phyloP scores from a whole-genome alignment of 2,329 filamentous ascomycete genomes.

The Microdochium paspali region DNA sequence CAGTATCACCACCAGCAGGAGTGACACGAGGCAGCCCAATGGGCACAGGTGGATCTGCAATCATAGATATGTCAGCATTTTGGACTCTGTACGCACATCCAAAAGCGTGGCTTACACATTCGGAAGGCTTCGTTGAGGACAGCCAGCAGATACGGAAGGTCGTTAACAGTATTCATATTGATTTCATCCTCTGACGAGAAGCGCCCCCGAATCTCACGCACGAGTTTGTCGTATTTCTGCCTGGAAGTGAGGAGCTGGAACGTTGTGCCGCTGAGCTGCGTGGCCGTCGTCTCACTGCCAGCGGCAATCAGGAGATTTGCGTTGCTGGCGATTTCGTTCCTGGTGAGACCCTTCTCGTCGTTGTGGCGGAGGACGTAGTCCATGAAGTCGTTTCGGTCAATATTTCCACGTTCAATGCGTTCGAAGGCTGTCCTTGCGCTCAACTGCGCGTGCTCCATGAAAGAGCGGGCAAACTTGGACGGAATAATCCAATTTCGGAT shows the following conservation, averaged over 20 bases:
- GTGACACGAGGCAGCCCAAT: neutral
- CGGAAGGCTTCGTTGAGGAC: slow-evolving; percentile 20
- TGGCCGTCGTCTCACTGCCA: slow-evolving; percentile 41
- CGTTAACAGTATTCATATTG: slow-evolving; percentile 10
- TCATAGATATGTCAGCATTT: too few species aligned
- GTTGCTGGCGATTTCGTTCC: slow-evolving; percentile 12
- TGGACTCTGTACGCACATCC: neutral
- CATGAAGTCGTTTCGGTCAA: neutral
- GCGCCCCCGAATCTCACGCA: slow-evolving; percentile 23
- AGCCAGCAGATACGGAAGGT: slow-evolving; percentile 17
- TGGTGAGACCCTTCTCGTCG: slow-evolving; percentile 5
- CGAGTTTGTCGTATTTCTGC: slow-evolving; percentile 21
- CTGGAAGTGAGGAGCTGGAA: slow-evolving; percentile 30
- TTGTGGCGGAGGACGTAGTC: neutral
- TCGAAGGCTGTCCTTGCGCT: neutral
- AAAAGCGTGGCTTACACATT: slow-evolving; percentile 6
- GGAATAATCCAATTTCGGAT: slow-evolving; percentile 2
- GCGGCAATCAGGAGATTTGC: slow-evolving; percentile 28
- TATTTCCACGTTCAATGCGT: neutral
- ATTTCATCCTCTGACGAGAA: slow-evolving; percentile 24
- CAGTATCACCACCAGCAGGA: neutral
- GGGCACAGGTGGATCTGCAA: neutral
- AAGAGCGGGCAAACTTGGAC: neutral
- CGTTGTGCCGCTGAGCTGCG: slow-evolving; percentile 27
- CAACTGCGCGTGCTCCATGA: neutral